Evolutionary conservation across 805 yeast species (phyloP).

Genomic region (Cyberlindnera misumaiensis): DNA sequence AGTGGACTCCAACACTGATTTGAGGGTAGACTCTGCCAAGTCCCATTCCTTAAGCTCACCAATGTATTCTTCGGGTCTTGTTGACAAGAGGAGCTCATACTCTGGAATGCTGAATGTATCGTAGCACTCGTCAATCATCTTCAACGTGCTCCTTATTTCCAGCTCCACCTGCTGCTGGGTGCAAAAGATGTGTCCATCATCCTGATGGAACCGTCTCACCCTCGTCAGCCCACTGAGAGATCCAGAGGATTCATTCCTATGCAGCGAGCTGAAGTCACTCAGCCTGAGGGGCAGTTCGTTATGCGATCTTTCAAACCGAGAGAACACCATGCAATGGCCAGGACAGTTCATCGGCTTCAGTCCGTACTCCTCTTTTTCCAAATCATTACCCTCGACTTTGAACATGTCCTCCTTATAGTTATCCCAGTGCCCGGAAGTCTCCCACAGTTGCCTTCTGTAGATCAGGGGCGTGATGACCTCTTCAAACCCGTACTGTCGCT

Average conservation of each 20-base stretch:
- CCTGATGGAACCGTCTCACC: conserved; percentile 94
- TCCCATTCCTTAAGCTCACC: conserved; percentile 80
- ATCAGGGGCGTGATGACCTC: conserved; percentile 92
- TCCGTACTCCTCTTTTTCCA: conserved; percentile 52
- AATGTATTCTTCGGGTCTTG: conserved; percentile 78
- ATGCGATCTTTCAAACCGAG: conserved; percentile 69
- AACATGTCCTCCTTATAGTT: conserved; percentile 95
- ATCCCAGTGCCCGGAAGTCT: conserved; percentile 92
- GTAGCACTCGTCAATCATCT: conserved; percentile 71
- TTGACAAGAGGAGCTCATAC: conserved; percentile 67
- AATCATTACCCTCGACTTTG: conserved; percentile 55
- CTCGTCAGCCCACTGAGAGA: conserved; percentile 89
- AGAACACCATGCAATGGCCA: conserved; percentile 84
- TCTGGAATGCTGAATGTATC: conserved; percentile 38
- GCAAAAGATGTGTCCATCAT: conserved; percentile 96
- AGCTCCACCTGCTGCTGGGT: conserved; percentile 62
- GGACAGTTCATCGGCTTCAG: conserved; percentile 96
- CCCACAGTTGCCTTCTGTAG: conserved; percentile 79
- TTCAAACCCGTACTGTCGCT: conserved; percentile 71
- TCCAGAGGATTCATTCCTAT: conserved; percentile 92
- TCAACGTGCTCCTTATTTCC: conserved; percentile 69
- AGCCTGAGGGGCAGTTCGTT: conserved; percentile 80
- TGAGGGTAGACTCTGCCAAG: conserved; percentile 65
- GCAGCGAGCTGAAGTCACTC: conserved; percentile 87
- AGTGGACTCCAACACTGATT: conserved; percentile 46